Base-by-base conservation (phyloP, 306 rosid genomes). In the Sindora glabra region DNA sequence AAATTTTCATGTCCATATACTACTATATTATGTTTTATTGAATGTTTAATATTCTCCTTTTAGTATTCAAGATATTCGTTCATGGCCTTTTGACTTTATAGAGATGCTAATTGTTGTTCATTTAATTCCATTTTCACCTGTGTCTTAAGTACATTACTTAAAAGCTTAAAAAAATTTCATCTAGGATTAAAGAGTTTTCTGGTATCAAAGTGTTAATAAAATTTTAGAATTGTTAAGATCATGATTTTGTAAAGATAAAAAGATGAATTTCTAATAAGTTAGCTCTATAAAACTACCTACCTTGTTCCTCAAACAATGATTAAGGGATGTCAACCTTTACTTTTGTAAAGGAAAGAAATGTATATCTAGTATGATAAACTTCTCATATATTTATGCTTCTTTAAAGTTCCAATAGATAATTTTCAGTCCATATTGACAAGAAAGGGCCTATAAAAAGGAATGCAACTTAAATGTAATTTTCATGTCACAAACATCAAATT, bases 281-380 rank as follows among this genome's bases (percentile, higher is more conserved):
- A 59, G 90, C 86, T 76, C 90, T 96, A 78, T 88, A 92, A 65
- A 92, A 83, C 81, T 89, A 85, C 78, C 94, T 83, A 40, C 98
- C 98, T 81, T 88, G 95, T 61, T 92, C 98, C 73, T 92, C 96
- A 66, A 86, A 83, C 82, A 92, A 68, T 45, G 95, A 88, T 75
- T 56, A 82, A 47, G 98, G 96, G 59, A 92, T 83, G 47, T 92
- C 90, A 59, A 86, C 77, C 64, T 88, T 90, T 25, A 92, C 85
- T 83, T 76, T 96, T 92, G 87, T 59, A 72, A 71, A 56, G 59
- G 72, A 49, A 58, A 60, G 33, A 52, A 13, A 30, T 37, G 42
- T 23, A 29, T 47, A 33, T 52, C 15, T n/a, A 34, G 13, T 34
- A 38, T 29, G 15, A 23, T 30, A 22, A 58, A 15, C 9, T 7